phyloP scores from a whole-genome alignment of 2,329 filamentous ascomycete genomes.

The Penicillium sp. region DNA sequence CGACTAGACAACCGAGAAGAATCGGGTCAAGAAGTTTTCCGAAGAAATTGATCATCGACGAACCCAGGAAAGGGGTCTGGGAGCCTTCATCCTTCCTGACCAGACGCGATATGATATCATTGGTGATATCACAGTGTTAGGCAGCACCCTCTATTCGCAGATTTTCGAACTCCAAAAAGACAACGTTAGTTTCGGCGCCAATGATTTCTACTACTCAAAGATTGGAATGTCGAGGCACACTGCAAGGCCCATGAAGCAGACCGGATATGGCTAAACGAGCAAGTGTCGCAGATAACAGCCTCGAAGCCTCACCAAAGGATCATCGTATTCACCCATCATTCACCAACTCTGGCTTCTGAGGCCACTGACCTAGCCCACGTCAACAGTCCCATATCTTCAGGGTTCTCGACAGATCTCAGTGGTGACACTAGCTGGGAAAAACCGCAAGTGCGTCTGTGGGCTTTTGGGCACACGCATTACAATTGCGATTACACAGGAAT shows the following conservation, averaged over 20 bases:
- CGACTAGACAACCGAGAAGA: conserved; percentile 32
- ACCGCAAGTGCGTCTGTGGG: conserved; percentile 49
- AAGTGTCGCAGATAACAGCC: conserved; percentile 36
- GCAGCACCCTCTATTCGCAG: conserved; percentile 57
- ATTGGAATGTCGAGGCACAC: conserved; percentile 42
- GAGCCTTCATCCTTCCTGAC: conserved; percentile 50
- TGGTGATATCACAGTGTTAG: conserved; percentile 46
- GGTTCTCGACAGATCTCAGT: conserved; percentile 51
- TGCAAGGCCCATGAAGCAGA: conserved; percentile 38
- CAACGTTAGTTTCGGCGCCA: conserved; percentile 50
- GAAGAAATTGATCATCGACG: conserved; percentile 23
- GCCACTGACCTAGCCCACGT: conserved; percentile 39
- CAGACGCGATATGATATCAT: conserved; percentile 46
- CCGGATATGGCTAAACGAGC: conserved; percentile 45
- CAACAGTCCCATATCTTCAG: conserved; percentile 39
- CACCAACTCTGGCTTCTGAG: conserved; percentile 34
- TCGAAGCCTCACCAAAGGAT: conserved; percentile 41
- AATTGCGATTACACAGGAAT: conserved; percentile 48
- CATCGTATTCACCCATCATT: conserved; percentile 47
- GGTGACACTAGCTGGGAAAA: conserved; percentile 46
- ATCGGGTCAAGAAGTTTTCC: conserved; percentile 31
- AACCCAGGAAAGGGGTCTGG: conserved; percentile 22
- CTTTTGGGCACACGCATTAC: conserved; percentile 57
- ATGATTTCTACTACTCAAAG: conserved; percentile 56
- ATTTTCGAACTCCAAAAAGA: conserved; percentile 46